Conservation (phyloP, 257 asterid genomes). For the Penstemon newberryi region DNA sequence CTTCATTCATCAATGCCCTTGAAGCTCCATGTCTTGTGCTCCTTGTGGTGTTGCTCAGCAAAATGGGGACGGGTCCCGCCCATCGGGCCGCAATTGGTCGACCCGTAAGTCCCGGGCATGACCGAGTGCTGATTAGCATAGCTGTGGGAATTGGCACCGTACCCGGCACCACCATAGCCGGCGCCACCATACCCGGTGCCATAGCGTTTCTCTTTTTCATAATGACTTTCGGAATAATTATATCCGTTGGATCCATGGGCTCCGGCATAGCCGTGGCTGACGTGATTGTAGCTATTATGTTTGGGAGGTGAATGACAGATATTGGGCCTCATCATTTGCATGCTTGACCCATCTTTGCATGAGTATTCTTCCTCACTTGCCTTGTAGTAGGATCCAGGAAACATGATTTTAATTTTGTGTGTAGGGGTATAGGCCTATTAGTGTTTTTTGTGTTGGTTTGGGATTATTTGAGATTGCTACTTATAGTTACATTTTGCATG, state of each 20-base stretch:
- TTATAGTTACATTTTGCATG: slow-evolving; percentile 13
- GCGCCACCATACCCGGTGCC: neutral
- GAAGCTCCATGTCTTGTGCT: neutral
- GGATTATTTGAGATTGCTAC: slow-evolving; percentile 1
- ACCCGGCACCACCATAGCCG: neutral
- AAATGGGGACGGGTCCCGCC: no score
- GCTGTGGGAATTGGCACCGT: neutral
- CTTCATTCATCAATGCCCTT: neutral
- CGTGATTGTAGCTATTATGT: no score
- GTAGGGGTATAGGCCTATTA: neutral
- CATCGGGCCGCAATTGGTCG: no score
- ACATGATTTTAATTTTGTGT: slow-evolving; percentile 4
- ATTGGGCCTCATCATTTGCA: neutral
- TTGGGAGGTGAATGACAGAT: neutral
- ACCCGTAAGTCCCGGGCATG: neutral
- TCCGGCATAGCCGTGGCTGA: no score
- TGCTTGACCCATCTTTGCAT: neutral
- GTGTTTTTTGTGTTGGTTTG: neutral
- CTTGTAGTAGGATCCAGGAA: neutral
- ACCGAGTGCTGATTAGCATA: neutral
- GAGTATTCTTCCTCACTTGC: neutral
- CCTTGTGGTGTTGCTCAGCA: no score
- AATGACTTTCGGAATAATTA: no score
- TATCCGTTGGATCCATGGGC: no score
- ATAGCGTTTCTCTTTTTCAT: neutral